Percentiles rank a stretch among this genome's conserved stretches.
phyloP scores from a whole-genome alignment of 768 basidiomycete genomes.

The Pholiota conissans region DNA sequence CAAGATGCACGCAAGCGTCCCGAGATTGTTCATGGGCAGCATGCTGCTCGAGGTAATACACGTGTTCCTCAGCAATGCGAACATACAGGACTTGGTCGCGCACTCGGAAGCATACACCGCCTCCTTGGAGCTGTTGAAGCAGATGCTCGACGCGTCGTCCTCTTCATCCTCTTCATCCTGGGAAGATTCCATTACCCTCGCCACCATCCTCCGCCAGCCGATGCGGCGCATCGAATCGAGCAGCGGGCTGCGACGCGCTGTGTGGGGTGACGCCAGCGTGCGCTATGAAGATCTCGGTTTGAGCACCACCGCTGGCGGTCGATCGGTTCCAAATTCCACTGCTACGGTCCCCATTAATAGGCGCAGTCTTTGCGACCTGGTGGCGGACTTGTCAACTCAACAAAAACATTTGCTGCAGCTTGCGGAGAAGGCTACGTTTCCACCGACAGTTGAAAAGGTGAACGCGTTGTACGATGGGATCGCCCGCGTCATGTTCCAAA shows the following conservation, averaged over 20 bases:
- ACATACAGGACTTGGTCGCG: conserved; percentile 34
- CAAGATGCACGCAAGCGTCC: conserved; percentile 17
- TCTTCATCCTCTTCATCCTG: background rate
- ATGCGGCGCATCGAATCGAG: conserved; percentile 19
- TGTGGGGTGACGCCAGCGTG: conserved; percentile 18
- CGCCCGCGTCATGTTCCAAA: conserved; percentile 36
- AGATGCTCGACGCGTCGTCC: conserved; percentile 23
- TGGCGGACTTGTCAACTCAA: conserved; percentile 29
- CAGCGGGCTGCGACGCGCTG: conserved; percentile 21
- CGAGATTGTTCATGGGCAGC: conserved; percentile 24
- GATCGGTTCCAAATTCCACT: too few species aligned
- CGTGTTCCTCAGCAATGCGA: conserved; percentile 29
- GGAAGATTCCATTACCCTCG: conserved; percentile 7
- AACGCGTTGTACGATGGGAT: conserved; percentile 38
- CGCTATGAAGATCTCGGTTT: background rate
- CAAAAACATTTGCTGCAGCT: conserved; percentile 28
- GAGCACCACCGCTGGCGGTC: background rate
- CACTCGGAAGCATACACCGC: conserved; percentile 32
- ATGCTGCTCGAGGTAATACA: conserved; percentile 33
- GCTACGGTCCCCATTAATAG: too few species aligned
- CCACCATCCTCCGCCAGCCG: conserved; percentile 9
- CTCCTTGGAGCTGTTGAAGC: conserved; percentile 28
- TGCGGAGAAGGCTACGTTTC: conserved; percentile 30
- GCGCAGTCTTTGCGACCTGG: conserved; percentile 21
- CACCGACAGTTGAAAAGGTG: conserved; percentile 36